Base-by-base conservation (phyloP, 2,329 filamentous ascomycete genomes). In the Allantophomopsis cytisporea region DNA sequence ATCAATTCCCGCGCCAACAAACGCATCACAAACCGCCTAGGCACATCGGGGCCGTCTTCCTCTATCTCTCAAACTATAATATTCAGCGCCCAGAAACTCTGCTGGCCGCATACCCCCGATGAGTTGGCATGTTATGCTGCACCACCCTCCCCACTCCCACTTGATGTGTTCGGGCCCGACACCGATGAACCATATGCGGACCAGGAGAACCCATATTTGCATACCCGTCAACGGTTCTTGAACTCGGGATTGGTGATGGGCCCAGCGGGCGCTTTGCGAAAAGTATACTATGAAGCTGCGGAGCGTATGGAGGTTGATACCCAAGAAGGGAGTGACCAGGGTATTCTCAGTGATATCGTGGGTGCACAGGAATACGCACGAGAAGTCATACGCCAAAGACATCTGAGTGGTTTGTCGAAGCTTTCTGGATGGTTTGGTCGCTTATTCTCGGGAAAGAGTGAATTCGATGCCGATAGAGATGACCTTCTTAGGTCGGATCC, bases 41-140 rank as follows among this genome's bases (percentile, higher is more conserved):
- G 40, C 14, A 7, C 3, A 6, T 23, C 31, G 18, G 33, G 10
- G 23, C 23, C 23, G 3, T 3, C 23, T 6, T 28, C 23, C 23
- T 28, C 23, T 8, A 66, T 70, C 44, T 62, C 58, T 1, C 69
- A 75, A 46, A 64, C 63, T 6, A 66, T 77, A 10, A 47, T 78
- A 1, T 77, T 76, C 44, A 66, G 62, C 4, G 67, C 69, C 7
- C 62, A 66, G 40, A 76, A 76, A 51, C 50, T 59, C 15, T 77
- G 73, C 45, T 62, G 60, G 44, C 61, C 61, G 2, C 60, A 60
- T 43, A 45, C 55, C 2, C 40, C 49, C 2, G 52, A 58, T 1
- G 65, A 71, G 39, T 54, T 64, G 28, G 64, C 66, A n/a, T 77
- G 73, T 49, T 61, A 60, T 33, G 64, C 65, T 14, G 62, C 70